phyloP scores from a whole-genome alignment of 345 rosid species.

The Murraya paniculata region DNA sequence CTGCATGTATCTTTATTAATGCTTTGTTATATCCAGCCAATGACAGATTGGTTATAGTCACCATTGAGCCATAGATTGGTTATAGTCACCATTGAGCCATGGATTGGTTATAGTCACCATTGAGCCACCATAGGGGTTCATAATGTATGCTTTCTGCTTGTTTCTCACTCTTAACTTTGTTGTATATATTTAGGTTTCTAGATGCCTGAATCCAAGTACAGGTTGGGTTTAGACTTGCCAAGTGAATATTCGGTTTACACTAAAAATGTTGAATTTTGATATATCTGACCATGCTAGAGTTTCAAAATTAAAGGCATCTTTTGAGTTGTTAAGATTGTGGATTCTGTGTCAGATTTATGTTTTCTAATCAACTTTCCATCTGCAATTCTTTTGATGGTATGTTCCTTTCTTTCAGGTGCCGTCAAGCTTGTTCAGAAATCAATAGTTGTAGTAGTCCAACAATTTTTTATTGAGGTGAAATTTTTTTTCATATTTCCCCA shows the following conservation, averaged over 20 bases:
- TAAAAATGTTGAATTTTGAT: neutral
- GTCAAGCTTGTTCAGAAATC: conserved; percentile 48
- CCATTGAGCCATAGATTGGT: neutral
- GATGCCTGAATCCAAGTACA: neutral
- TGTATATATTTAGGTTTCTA: neutral
- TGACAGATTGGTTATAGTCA: neutral
- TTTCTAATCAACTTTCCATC: neutral
- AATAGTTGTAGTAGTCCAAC: neutral
- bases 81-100: neutral
- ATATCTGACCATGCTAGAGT: neutral
- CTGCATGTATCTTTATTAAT: neutral
- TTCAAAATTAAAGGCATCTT: neutral
- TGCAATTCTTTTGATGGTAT: neutral
- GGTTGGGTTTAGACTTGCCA: neutral
- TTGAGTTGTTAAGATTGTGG: neutral
- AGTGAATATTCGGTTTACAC: neutral
- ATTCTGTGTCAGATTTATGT: neutral
- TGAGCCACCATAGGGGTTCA: neutral
- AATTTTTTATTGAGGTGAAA: neutral
- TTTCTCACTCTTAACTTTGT: neutral
- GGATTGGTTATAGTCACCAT: neutral
- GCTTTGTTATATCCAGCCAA: neutral
- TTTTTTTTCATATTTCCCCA: neutral
- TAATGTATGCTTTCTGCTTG: neutral
- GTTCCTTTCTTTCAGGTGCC: conserved; percentile 45